Percentiles rank a stretch among this genome's conserved stretches.
Evolutionary conservation across 768 basidiomycete species (phyloP).

Genomic region (Xerocomellus chrysenteron): DNA sequence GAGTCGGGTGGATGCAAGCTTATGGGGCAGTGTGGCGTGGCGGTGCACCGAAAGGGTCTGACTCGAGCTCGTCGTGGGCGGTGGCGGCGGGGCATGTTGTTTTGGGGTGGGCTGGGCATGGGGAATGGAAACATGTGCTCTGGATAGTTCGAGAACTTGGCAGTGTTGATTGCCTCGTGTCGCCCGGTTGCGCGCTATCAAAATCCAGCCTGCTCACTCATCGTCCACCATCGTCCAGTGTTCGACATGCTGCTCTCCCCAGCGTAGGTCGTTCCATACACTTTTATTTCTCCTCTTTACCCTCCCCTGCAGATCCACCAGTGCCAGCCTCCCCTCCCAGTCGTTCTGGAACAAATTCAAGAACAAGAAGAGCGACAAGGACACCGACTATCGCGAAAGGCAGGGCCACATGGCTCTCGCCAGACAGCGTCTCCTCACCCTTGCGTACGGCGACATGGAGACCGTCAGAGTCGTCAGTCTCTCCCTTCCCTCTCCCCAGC

Average conservation of each 20-base stretch:
- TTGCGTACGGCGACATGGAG: slow-evolving; percentile 84
- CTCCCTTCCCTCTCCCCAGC: not conserved
- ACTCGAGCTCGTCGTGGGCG: slow-evolving; percentile 2
- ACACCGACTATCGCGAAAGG: slow-evolving; percentile 54
- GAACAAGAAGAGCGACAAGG: slow-evolving; percentile 59
- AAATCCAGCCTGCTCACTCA: slow-evolving; percentile 20
- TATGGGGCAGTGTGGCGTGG: slow-evolving; percentile 2
- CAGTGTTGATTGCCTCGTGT: slow-evolving; percentile 53
- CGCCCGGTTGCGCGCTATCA: slow-evolving; percentile 37
- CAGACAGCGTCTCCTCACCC: slow-evolving; percentile 74
- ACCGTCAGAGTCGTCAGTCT: slow-evolving; percentile 64
- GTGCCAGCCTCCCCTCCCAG: slow-evolving; percentile 53
- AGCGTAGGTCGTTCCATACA: slow-evolving; percentile 51
- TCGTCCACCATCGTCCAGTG: slow-evolving; percentile 26
- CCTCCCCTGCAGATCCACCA: slow-evolving; percentile 54
- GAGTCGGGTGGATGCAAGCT: not conserved
- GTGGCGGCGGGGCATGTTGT: not conserved
- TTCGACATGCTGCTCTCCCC: slow-evolving; percentile 74
- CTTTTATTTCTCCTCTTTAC: slow-evolving; percentile 28
- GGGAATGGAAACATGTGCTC: not conserved
- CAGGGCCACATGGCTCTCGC: slow-evolving; percentile 66
- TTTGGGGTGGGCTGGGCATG: not conserved
- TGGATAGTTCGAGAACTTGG: slow-evolving; percentile 9
- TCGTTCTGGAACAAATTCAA: slow-evolving; percentile 68
- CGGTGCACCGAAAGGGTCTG: not conserved